phyloP scores from a whole-genome alignment of 148 eudicot genomes.

The Fallopia convolvulus region DNA sequence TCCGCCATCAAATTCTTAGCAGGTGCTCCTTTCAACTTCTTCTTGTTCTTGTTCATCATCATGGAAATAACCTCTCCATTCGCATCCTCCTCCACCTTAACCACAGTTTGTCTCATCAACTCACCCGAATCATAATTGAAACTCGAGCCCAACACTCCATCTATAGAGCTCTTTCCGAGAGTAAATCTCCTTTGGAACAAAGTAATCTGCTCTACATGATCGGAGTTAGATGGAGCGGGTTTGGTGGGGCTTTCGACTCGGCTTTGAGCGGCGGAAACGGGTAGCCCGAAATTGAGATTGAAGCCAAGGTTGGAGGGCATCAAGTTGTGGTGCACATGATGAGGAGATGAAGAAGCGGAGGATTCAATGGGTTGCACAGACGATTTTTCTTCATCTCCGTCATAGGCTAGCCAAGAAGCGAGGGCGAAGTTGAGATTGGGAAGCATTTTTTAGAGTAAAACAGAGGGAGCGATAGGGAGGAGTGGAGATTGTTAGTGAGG shows the following conservation, averaged over 20 bases:
- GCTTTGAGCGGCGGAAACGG: constrained; percentile 15
- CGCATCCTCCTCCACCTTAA: constrained; percentile 13
- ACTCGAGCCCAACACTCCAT: constrained; percentile 21
- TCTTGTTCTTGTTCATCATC: not conserved
- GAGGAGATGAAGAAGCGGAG: constrained; percentile 51
- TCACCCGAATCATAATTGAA: constrained; percentile 40
- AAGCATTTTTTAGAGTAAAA: constrained; percentile 18
- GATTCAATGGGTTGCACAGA: constrained; percentile 47
- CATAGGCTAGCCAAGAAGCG: constrained; percentile 28
- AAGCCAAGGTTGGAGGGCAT: not conserved
- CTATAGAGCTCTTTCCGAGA: not conserved
- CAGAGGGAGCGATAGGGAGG: no score
- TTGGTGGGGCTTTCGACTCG: constrained; percentile 21
- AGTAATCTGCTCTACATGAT: constrained; percentile 26
- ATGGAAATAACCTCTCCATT: constrained; percentile 22
- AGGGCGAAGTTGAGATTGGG: constrained; percentile 14
- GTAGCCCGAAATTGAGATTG: constrained; percentile 26
- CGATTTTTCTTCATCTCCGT: not conserved
- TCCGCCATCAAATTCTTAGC: constrained; percentile 80
- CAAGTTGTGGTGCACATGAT: not conserved
- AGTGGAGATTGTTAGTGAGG: not conserved
- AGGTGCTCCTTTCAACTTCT: constrained; percentile 53
- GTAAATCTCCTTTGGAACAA: constrained; percentile 32
- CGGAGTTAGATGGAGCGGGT: not conserved
- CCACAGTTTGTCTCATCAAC: constrained; percentile 6